These are phyloP conservation scores for Pistacia integerrima DNA, from an alignment of 345 rosid species.

Conservation along the genomic window DNA sequence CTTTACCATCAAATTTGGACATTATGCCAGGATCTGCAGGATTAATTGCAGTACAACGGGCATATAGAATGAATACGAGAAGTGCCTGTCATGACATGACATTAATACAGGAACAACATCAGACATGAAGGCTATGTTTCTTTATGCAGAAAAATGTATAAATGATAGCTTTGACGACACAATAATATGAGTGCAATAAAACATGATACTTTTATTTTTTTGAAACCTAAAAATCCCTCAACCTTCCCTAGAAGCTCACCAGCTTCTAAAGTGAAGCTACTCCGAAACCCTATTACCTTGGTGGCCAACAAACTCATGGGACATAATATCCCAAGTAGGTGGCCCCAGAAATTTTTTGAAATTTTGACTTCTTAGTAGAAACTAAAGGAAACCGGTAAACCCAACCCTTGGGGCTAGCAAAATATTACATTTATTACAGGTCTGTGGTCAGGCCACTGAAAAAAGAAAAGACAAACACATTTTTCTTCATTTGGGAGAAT, in stretches of 20 bases:
- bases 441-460: neutral
- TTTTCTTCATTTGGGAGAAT: neutral
- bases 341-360: no score
- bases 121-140: slow-evolving; percentile 6
- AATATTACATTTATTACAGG: neutral
- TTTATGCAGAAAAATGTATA: neutral
- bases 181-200: neutral
- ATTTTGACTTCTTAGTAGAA: no score
- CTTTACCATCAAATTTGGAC: slow-evolving; percentile 57
- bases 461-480: neutral
- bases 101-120: slow-evolving; percentile 12
- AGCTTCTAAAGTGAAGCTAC: no score
- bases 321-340: no score
- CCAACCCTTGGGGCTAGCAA: no score
- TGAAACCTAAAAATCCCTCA: no score
- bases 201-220: no score
- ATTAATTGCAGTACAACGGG: slow-evolving; percentile 95
- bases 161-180: neutral
- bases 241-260: no score
- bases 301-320: no score
- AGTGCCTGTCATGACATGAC: slow-evolving; percentile 62
- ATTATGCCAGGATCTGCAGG: slow-evolving; percentile 99
- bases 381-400: no score
- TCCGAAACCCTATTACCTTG: no score
- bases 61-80: slow-evolving; percentile 87